Conservation (phyloP, 306 rosid genomes). For the Lupinus albus region DNA sequence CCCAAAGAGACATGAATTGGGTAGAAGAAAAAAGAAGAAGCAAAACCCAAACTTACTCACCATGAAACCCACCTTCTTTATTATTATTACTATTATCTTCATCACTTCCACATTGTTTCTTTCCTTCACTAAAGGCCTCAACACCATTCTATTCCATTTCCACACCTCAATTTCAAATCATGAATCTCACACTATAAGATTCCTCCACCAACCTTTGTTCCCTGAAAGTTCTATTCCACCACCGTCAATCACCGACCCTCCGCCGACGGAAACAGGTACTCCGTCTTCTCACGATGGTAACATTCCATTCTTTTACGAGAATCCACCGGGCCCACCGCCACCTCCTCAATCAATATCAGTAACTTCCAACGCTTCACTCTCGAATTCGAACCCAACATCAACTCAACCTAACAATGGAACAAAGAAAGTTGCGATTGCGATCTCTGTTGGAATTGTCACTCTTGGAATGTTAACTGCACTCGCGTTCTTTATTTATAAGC, state of each 20-base stretch:
- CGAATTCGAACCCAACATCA: slow-evolving; percentile 52
- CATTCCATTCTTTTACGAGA: slow-evolving; percentile 75
- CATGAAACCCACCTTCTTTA: slow-evolving; percentile 58
- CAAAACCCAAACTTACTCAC: slow-evolving; percentile 45
- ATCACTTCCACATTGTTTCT: slow-evolving; percentile 37
- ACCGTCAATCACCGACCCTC: slow-evolving; percentile 37
- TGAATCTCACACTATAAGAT: slow-evolving; percentile 46
- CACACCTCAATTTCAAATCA: too few relatives aligned
- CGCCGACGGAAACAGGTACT: slow-evolving; percentile 44
- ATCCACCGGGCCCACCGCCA: slow-evolving; percentile 47
- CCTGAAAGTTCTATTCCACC: slow-evolving; percentile 71
- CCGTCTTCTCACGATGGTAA: slow-evolving; percentile 38
- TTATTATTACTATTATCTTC: not conserved
- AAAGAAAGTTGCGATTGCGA: slow-evolving; percentile 76
- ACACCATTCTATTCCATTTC: slow-evolving; percentile 20
- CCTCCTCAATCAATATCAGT: slow-evolving; percentile 49
- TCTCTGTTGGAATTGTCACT: slow-evolving; percentile 86
- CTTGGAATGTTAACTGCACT: slow-evolving; percentile 95
- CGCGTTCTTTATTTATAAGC: slow-evolving; percentile 78
- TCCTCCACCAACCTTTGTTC: slow-evolving; percentile 83
- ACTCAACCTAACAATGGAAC: slow-evolving; percentile 68
- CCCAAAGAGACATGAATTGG: slow-evolving; percentile 50
- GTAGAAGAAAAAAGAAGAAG: slow-evolving; percentile 41
- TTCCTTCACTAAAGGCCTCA: not conserved
- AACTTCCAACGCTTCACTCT: slow-evolving; percentile 37